phyloP scores from a whole-genome alignment of 1,284 basidiomycete genomes.

The Apiotrichum brassicae region DNA sequence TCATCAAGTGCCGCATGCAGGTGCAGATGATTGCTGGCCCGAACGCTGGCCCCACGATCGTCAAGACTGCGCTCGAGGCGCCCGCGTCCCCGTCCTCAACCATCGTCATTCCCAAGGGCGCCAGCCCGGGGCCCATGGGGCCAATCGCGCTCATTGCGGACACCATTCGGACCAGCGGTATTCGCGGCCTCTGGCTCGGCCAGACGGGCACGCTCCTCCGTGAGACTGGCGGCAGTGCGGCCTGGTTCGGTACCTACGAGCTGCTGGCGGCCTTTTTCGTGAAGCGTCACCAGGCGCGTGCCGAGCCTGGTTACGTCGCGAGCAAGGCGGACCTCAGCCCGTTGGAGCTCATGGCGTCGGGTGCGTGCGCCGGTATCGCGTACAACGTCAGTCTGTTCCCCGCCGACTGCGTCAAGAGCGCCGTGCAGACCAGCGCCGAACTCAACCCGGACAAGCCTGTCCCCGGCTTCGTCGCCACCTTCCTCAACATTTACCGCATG shows the following conservation, averaged over 20 bases:
- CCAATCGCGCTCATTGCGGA: conserved; percentile 63
- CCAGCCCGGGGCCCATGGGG: conserved; percentile 52
- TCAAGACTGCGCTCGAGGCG: conserved; percentile 17
- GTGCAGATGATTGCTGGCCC: conserved; percentile 64
- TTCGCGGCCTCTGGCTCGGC: conserved; percentile 77
- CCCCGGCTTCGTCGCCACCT: conserved; percentile 63
- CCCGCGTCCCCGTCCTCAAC: conserved; percentile 26
- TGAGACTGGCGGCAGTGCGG: conserved; percentile 77
- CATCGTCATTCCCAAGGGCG: conserved; percentile 13
- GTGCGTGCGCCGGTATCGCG: conserved; percentile 76
- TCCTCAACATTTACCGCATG: conserved; percentile 64
- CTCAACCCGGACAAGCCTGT: conserved; percentile 55
- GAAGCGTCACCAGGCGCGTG: conserved; percentile 38
- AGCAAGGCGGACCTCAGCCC: conserved; percentile 57
- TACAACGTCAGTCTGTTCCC: conserved; percentile 82
- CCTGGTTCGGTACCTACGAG: conserved; percentile 86
- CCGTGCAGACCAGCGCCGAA: conserved; percentile 91
- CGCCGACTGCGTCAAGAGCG: conserved; percentile 88
- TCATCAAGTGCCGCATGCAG: conserved; percentile 93
- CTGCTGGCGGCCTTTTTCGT: conserved; percentile 58
- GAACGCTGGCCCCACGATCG: not conserved
- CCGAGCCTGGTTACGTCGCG: conserved; percentile 18
- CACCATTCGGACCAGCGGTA: conserved; percentile 60
- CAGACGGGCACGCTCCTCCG: conserved; percentile 79
- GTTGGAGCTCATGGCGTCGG: conserved; percentile 76